Percentiles rank a stretch among this genome's conserved stretches.
Evolutionary conservation across 129 eudicot genomes (phyloP).

Genomic region (Artemisia annua): DNA sequence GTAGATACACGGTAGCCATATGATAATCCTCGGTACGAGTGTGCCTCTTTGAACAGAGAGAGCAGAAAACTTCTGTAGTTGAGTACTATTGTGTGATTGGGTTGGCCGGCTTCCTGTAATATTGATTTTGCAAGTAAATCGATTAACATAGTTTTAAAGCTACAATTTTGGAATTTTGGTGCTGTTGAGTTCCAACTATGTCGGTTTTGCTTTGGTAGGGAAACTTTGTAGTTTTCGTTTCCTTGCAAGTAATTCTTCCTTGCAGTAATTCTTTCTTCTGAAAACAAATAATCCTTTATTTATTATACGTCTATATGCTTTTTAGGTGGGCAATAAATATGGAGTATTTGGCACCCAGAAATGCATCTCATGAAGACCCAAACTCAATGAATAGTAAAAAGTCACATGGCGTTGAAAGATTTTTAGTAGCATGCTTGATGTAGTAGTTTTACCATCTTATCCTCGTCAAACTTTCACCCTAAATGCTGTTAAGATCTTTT

Average conservation of each 20-base stretch:
- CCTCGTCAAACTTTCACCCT: too few species aligned
- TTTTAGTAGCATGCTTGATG: too few species aligned
- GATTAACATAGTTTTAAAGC: neutral
- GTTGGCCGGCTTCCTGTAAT: constrained; percentile 7
- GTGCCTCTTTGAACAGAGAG: neutral
- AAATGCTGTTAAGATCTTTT: too few species aligned
- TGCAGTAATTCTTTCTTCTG: neutral
- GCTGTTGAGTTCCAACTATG: neutral
- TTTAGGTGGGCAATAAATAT: neutral
- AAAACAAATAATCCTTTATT: neutral
- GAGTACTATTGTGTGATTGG: constrained; percentile 14
- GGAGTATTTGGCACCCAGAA: neutral
- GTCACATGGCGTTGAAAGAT: too few species aligned
- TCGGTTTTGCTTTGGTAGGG: neutral
- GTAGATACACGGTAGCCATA: constrained; percentile 25
- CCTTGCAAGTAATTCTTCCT: too few species aligned
- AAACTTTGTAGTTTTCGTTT: neutral
- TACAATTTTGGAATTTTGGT: neutral
- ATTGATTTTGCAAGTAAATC: constrained; percentile 2
- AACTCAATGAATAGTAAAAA: too few species aligned
- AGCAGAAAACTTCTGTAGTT: constrained; percentile 9
- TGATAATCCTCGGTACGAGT: constrained; percentile 10
- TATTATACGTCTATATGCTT: neutral
- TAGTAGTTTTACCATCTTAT: neutral
- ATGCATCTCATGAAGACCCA: neutral